Evolutionary conservation across 768 basidiomycete genomes (phyloP).

Genomic region (Pleurotus pulmonarius): DNA sequence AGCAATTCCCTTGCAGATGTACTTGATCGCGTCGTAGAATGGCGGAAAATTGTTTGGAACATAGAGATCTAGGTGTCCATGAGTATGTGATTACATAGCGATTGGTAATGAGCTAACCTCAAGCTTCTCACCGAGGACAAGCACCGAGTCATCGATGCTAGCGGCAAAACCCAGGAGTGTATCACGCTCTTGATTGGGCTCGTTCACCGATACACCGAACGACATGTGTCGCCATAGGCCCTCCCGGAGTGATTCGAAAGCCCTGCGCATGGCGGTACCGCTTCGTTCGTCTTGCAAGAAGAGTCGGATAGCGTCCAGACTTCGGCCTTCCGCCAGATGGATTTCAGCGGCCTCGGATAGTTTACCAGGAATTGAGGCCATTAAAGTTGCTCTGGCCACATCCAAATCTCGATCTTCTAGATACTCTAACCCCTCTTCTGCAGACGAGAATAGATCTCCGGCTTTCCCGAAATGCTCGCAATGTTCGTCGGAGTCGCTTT

Average conservation of each 20-base stretch:
- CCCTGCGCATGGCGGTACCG: conserved; percentile 25
- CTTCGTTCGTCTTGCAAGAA: conserved; percentile 32
- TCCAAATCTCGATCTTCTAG: conserved; percentile 52
- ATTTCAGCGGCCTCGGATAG: conserved; percentile 49
- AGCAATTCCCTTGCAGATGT: conserved; percentile 22
- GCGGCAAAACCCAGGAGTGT: neutral
- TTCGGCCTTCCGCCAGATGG: conserved; percentile 43
- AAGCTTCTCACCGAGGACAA: neutral
- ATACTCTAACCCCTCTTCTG: conserved; percentile 54
- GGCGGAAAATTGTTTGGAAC: conserved; percentile 28
- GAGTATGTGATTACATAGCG: neutral
- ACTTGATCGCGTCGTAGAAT: neutral
- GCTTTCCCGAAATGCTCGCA: conserved; percentile 35
- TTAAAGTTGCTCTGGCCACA: conserved; percentile 39
- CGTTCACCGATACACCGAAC: conserved; percentile 26
- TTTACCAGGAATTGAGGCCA: conserved; percentile 34
- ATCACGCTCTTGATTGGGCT: conserved; percentile 5
- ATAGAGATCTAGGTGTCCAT: conserved; percentile 20
- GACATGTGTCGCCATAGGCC: conserved; percentile 43
- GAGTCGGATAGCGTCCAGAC: conserved; percentile 41
- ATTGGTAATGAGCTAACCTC: neutral
- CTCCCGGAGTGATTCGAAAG: conserved; percentile 33
- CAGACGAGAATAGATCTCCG: conserved; percentile 40
- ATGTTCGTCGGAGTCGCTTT: neutral
- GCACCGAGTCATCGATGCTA: neutral